These are phyloP conservation scores for Penicillium olsonii DNA, from an alignment of 2,329 filamentous ascomycete species.

Conservation along the genomic window DNA sequence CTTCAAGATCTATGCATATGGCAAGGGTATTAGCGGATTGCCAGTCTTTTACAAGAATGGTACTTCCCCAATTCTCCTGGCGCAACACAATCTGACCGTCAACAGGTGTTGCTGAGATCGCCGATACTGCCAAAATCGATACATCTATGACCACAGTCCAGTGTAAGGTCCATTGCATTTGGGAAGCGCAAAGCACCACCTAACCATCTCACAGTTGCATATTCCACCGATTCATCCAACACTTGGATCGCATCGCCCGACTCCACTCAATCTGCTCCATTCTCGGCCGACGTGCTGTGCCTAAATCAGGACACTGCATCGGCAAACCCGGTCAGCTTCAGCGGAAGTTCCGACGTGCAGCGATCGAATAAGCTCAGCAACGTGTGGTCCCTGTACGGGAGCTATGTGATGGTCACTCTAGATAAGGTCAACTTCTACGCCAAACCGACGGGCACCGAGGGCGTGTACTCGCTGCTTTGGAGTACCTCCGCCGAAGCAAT, in stretches of 20 bases:
- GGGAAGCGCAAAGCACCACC: neutral
- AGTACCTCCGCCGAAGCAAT: slow-evolving; percentile 9
- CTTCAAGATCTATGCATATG: slow-evolving; percentile 17
- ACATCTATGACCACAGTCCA: slow-evolving; percentile 5
- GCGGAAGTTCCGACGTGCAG: neutral
- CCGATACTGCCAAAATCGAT: slow-evolving; percentile 7
- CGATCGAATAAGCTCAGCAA: slow-evolving; percentile 7
- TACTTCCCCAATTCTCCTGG: neutral
- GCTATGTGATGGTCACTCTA: slow-evolving; percentile 14
- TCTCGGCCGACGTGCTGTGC: slow-evolving; percentile 9
- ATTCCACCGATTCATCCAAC: slow-evolving; percentile 2
- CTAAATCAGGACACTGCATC: slow-evolving; percentile 1
- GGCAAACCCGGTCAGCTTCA: slow-evolving; percentile 12
- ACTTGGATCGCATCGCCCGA: slow-evolving; percentile 12
- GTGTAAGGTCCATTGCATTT: slow-evolving; percentile 7
- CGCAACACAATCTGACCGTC: neutral
- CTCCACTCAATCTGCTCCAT: neutral
- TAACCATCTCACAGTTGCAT: slow-evolving; percentile 6
- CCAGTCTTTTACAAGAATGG: slow-evolving; percentile 15
- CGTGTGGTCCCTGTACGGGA: slow-evolving; percentile 15
- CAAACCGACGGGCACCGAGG: slow-evolving; percentile 3
- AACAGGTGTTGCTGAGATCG: slow-evolving; percentile 11
- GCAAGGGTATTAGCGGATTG: slow-evolving; percentile 15
- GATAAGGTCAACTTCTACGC: slow-evolving; percentile 18
- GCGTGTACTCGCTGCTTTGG: slow-evolving; percentile 16